Evolutionary conservation across 2,329 filamentous ascomycete genomes (phyloP), one percentile per base, ranked within the genome.

Genomic region (Epichloe sibirici): DNA sequence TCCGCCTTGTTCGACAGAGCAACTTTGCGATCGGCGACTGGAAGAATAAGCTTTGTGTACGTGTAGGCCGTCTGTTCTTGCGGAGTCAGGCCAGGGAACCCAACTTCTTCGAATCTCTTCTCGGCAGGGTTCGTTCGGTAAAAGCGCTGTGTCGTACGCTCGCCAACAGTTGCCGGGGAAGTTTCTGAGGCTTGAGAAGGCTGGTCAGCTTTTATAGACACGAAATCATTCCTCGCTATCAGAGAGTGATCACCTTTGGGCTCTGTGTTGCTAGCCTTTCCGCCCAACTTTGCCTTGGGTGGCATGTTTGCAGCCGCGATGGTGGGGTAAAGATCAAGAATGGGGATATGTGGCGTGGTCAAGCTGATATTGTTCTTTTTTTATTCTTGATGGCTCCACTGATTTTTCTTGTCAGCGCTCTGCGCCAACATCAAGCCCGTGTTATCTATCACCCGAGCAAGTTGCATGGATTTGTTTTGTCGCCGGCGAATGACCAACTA

Each of bases 91-190:
- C 66, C 69, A 39, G 70, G 61, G 56, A 76, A 63, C 46, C 74
- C 75, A 52, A 66, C 66, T 56, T 74, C 64, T 55, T 74, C 70
- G 57, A 72, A 65, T 35, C 68, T 65, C 53, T 70, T 65, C 53
- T 74, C 69, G 67, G 73, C 63, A 8, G 77, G 77, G 57, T 77
- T 76, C 51, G 74, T 75, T 53, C 70, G 66, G 66, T 73, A 71
- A 68, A 72, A 75, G 53, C 70, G 71, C 54, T 74, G 67, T 53
- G 67, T 65, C 57, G 71, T 71, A 49, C 71, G 73, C 55, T 78
- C 72, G 65, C 68, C 66, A 59, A 79, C 62, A 15, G 77, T 81
- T 56, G 68, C 65, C 9, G 71, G 68, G 5, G 65, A 55, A 35
- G 65, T 60, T 52, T 69, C 65, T 49, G 65, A 57, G 44, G 65